Percentiles rank a stretch among this genome's conserved stretches.
These are phyloP conservation scores for Theileria parva DNA, from an alignment of 169 alveolate genomes.

Conservation along the genomic window DNA sequence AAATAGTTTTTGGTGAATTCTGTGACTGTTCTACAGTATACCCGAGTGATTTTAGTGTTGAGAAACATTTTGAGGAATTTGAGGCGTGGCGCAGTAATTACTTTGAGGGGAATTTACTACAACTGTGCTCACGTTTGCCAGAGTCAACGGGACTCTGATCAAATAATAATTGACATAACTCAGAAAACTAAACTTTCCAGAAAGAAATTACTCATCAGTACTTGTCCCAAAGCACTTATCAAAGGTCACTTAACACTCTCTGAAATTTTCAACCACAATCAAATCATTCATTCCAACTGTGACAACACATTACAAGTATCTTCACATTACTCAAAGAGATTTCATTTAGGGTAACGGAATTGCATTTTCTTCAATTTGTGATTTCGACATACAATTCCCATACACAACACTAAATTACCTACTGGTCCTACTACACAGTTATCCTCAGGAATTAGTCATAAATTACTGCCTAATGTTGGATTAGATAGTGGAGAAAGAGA, in stretches of 20 bases:
- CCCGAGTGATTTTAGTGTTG: background rate
- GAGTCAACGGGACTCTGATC: slow-evolving; percentile 57
- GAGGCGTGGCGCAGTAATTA: slow-evolving; percentile 16
- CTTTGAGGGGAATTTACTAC: slow-evolving; percentile 68
- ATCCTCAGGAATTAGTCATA: background rate
- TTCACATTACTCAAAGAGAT: background rate
- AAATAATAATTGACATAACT: slow-evolving; percentile 53
- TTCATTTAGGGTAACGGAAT: slow-evolving; percentile 19
- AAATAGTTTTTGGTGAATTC: background rate
- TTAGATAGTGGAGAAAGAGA: slow-evolving; percentile 68
- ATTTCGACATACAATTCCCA: slow-evolving; percentile 3
- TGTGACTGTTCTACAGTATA: background rate
- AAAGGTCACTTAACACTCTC: slow-evolving; percentile 8
- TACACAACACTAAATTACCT: background rate
- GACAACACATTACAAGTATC: background rate
- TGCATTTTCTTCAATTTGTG: slow-evolving; percentile 20
- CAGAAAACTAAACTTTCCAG: slow-evolving; percentile 57
- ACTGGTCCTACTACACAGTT: slow-evolving; percentile 22
- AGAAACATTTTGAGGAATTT: background rate
- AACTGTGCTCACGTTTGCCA: slow-evolving; percentile 49
- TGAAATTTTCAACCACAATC: slow-evolving; percentile 4
- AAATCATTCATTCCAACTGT: slow-evolving; percentile 8
- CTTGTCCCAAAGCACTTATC: slow-evolving; percentile 67
- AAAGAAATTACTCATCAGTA: slow-evolving; percentile 48
- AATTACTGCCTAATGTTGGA: background rate